A percentile compares a stretch with the other conserved stretches of the same genome.
phyloP scores from a whole-genome alignment of 2,329 filamentous ascomycete species.

The Hymenoscyphus fructigenus region DNA sequence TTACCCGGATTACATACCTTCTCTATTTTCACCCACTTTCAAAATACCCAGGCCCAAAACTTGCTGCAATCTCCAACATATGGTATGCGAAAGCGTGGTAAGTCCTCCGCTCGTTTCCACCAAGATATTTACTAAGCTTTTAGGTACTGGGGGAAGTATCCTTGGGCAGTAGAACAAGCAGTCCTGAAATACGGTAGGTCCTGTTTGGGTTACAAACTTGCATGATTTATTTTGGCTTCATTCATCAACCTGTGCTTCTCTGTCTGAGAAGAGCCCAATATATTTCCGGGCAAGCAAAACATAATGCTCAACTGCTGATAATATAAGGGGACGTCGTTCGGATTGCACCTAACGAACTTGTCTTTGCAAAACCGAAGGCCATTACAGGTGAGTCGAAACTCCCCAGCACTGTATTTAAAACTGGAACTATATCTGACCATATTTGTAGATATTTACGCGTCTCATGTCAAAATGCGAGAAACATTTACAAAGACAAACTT shows the following conservation, averaged over 20 bases:
- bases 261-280: background rate
- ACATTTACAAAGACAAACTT: slow-evolving; percentile 11
- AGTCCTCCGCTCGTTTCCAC: background rate
- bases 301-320: background rate
- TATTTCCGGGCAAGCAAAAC: too few relatives aligned
- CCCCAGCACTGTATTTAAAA: background rate
- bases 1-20: slow-evolving; percentile 3
- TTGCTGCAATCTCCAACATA: slow-evolving; percentile 17
- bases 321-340: slow-evolving; percentile 22
- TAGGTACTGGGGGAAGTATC: slow-evolving; percentile 12
- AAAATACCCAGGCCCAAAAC: slow-evolving; percentile 17
- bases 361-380: slow-evolving; percentile 23
- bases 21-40: slow-evolving; percentile 21
- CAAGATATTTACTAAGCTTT: background rate
- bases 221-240: background rate
- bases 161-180: slow-evolving; percentile 11
- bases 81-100: slow-evolving; percentile 16
- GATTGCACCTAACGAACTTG: slow-evolving; percentile 26
- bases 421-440: background rate
- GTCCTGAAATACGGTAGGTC: slow-evolving; percentile 9
- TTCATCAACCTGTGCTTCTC: slow-evolving; percentile 16
- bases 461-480: background rate
- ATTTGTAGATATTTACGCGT: background rate
- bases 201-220: background rate
- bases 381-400: background rate